A percentile compares a stretch with the other conserved stretches of the same genome.
These are phyloP conservation scores for Didymellaceae sp. DNA, from an alignment of 2,329 filamentous ascomycete genomes.

Conservation along the genomic window DNA sequence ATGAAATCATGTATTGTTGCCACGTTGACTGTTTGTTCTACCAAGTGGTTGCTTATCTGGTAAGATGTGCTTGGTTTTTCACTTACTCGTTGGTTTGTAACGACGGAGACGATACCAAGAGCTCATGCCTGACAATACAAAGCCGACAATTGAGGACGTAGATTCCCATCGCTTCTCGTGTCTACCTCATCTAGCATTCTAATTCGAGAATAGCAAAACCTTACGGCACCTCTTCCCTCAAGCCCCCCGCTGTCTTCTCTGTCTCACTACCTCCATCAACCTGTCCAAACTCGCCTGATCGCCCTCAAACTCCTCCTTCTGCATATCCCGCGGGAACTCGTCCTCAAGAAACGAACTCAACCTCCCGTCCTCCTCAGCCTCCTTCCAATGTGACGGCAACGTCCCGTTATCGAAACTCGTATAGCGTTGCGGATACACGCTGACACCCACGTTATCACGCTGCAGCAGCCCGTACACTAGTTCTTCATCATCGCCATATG, in stretches of 20 bases:
- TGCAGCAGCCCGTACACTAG: not conserved
- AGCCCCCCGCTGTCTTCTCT: not conserved
- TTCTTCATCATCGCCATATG: not conserved
- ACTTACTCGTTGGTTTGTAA: no score
- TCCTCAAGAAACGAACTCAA: constrained; percentile 1
- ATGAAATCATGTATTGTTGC: no score
- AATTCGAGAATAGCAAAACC: no score
- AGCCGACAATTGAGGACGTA: no score
- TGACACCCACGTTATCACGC: not conserved
- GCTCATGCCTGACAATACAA: no score
- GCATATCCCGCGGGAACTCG: not conserved
- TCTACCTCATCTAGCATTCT: no score
- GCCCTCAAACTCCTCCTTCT: constrained; percentile 4
- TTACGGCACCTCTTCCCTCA: no score
- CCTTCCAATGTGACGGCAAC: constrained; percentile 17
- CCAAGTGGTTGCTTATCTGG: no score
- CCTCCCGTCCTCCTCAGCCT: constrained; percentile 2
- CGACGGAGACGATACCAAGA: no score
- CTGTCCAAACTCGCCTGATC: constrained; percentile 14
- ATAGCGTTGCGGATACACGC: constrained; percentile 11
- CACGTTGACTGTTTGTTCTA: no score
- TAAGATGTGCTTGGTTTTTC: no score
- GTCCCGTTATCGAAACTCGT: constrained; percentile 14
- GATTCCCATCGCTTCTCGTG: no score
- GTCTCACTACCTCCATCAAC: not conserved